Evolutionary conservation across 352 stramenopile species (phyloP).

Genomic region (Lagenidium giganteum): DNA sequence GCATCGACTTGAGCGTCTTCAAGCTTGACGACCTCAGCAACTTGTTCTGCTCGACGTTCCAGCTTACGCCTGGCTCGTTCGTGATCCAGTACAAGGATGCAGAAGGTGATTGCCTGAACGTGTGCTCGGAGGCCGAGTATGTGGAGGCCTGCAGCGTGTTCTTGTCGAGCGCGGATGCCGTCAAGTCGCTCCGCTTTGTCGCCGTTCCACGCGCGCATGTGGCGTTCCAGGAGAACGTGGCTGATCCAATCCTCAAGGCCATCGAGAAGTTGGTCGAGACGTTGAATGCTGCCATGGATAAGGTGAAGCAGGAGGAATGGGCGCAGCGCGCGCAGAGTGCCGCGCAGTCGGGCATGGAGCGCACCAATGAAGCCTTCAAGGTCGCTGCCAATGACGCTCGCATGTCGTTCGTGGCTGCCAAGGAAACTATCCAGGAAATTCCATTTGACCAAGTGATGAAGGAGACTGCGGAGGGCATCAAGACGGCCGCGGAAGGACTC

Average conservation of each 20-base stretch:
- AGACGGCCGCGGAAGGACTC: constrained; percentile 56
- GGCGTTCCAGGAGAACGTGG: constrained; percentile 61
- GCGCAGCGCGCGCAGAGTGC: constrained; percentile 29
- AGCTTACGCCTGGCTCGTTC: constrained; percentile 30
- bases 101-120: constrained; percentile 50
- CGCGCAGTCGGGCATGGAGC: constrained; percentile 37
- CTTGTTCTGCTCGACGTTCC: constrained; percentile 51
- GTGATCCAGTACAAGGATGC: constrained; percentile 68
- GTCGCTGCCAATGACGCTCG: constrained; percentile 42
- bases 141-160: constrained; percentile 43
- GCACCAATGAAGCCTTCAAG: constrained; percentile 51
- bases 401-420: constrained; percentile 42
- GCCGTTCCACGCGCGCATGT: constrained; percentile 35
- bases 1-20: constrained; percentile 34
- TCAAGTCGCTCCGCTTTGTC: constrained; percentile 47
- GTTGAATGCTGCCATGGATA: constrained; percentile 54
- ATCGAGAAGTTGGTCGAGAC: constrained; percentile 68
- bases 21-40: constrained; percentile 26
- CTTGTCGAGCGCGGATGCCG: constrained; percentile 12
- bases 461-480: constrained; percentile 60
- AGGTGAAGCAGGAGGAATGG: constrained; percentile 68
- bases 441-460: constrained; percentile 69
- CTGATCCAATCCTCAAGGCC: constrained; percentile 57
- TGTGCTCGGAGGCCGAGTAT: constrained; percentile 54
- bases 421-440: constrained; percentile 59